Conservation (phyloP, 1,284 basidiomycete species). For the Leccinum pachyderme region DNA sequence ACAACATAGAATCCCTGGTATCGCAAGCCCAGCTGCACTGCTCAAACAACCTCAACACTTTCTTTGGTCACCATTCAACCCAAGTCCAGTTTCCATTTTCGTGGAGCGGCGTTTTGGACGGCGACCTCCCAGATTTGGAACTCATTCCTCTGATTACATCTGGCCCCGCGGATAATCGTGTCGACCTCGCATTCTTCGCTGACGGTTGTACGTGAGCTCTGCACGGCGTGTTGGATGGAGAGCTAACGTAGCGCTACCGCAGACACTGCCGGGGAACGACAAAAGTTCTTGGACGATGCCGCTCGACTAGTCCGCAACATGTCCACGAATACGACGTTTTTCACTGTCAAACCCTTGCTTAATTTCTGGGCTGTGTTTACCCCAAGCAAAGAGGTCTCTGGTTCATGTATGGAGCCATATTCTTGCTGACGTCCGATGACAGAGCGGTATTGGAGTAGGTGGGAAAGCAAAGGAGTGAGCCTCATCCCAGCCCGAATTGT, state of each 20-base stretch:
- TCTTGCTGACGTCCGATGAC: conserved; percentile 3
- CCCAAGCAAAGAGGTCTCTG: conserved; percentile 62
- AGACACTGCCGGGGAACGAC: conserved; percentile 63
- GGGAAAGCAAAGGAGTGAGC: conserved; percentile 64
- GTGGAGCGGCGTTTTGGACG: conserved; percentile 1
- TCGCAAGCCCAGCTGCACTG: conserved; percentile 25
- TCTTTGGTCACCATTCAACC: not conserved
- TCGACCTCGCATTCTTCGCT: conserved; percentile 78
- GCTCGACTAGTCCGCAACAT: conserved; percentile 65
- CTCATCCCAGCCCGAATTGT: not conserved
- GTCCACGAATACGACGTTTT: conserved; percentile 72
- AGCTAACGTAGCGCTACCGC: not conserved
- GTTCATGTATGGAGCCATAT: not conserved
- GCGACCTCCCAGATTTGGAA: conserved; percentile 46
- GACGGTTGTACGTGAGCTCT: conserved; percentile 69
- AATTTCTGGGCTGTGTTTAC: conserved; percentile 85
- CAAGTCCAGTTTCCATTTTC: conserved; percentile 15
- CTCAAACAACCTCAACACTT: conserved; percentile 21
- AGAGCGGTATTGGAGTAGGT: conserved; percentile 77
- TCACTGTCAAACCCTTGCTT: conserved; percentile 70
- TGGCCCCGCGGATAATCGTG: conserved; percentile 61
- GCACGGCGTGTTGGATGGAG: not conserved
- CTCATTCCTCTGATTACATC: conserved; percentile 60
- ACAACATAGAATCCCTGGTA: conserved; percentile 16
- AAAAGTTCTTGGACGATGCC: conserved; percentile 71